A percentile compares a stretch with the other conserved stretches of the same genome.
phyloP scores from a whole-genome alignment of 768 basidiomycete species.

The Mycena vitilis region DNA sequence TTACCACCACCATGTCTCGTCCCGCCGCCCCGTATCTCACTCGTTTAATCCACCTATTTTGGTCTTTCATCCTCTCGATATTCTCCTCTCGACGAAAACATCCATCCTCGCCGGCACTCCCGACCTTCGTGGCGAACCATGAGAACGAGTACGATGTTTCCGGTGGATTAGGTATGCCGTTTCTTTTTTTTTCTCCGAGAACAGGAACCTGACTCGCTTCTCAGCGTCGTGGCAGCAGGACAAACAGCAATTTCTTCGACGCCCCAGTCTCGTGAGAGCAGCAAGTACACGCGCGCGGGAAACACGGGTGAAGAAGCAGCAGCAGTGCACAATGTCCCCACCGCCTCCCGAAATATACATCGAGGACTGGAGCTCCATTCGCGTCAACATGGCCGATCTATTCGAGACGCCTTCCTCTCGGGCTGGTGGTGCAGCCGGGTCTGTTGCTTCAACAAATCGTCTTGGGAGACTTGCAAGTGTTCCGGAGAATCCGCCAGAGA shows the following conservation, averaged over 20 bases:
- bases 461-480: background rate
- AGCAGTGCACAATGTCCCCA: slow-evolving; percentile 5
- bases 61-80: slow-evolving; percentile 28
- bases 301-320: slow-evolving; percentile 6
- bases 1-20: slow-evolving; percentile 19
- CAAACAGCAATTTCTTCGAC: slow-evolving; percentile 34
- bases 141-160: background rate
- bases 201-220: background rate
- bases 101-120: slow-evolving; percentile 20
- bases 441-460: background rate
- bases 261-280: slow-evolving; percentile 29
- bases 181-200: background rate
- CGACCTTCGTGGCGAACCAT: slow-evolving; percentile 2
- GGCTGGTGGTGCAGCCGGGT: background rate
- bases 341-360: slow-evolving; percentile 30
- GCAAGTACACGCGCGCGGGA: slow-evolving; percentile 13
- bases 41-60: slow-evolving; percentile 22
- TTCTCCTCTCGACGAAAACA: slow-evolving; percentile 20
- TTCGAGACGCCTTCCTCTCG: slow-evolving; percentile 19
- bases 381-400: slow-evolving; percentile 30
- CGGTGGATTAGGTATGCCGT: slow-evolving; percentile 6
- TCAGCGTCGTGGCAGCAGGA: slow-evolving; percentile 35
- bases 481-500: background rate
- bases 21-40: slow-evolving; percentile 18
- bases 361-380: slow-evolving; percentile 34